These are phyloP conservation scores for Medicago lupulina DNA, from an alignment of 306 rosid genomes.

Conservation along the genomic window DNA sequence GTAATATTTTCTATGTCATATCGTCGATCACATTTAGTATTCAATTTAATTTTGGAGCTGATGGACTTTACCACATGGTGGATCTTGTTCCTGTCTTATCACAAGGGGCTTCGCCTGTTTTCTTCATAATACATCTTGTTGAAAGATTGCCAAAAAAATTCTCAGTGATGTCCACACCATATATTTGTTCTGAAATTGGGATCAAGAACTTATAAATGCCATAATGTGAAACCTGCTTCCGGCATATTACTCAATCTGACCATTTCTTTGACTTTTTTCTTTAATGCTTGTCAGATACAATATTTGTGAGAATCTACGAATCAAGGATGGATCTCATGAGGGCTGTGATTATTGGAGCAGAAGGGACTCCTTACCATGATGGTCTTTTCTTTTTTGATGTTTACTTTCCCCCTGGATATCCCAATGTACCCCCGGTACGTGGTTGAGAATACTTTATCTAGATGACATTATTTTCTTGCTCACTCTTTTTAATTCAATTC, in stretches of 20 bases:
- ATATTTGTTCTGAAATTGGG: neutral
- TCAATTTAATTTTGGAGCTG: constrained; percentile 8
- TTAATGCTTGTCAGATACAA: neutral
- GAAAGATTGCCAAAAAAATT: neutral
- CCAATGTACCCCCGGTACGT: neutral
- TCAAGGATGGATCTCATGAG: neutral
- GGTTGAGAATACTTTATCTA: neutral
- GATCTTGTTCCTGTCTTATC: no score
- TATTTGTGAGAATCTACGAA: neutral
- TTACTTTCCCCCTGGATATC: neutral
- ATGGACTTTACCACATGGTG: neutral
- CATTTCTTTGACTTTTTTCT: neutral
- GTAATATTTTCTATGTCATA: constrained; percentile 21
- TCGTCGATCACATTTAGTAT: neutral
- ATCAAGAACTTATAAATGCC: neutral
- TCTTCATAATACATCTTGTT: no score
- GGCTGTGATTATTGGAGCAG: neutral
- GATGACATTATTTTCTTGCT: neutral
- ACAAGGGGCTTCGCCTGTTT: neutral
- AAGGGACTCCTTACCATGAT: neutral
- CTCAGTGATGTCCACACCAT: neutral
- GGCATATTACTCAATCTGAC: neutral
- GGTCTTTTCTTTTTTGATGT: neutral
- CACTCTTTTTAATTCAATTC: neutral
- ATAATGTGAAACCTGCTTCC: neutral